Conservation (phyloP, 148 eudicot genomes). For the Vaccinium corymbosum region DNA sequence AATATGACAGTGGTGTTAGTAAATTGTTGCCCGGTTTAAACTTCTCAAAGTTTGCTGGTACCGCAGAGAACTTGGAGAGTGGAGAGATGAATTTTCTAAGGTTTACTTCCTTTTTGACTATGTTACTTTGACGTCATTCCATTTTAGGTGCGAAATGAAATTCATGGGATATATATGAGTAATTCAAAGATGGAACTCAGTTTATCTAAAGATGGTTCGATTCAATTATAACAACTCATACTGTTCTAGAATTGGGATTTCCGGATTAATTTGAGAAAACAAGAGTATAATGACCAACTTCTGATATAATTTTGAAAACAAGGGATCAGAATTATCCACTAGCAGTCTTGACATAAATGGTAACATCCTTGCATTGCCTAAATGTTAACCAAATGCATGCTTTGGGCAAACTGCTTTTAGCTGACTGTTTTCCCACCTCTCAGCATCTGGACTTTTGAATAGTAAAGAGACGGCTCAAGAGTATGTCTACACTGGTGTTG, state of each 20-base stretch:
- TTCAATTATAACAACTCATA: not conserved
- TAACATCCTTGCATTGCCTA: not conserved
- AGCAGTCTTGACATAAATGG: not conserved
- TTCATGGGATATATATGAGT: too few species aligned
- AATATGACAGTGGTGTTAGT: not conserved
- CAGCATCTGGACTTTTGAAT: constrained; percentile 29
- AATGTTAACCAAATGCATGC: not conserved
- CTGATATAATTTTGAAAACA: not conserved
- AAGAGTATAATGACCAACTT: not conserved
- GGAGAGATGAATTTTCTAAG: not conserved
- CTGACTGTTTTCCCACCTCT: not conserved
- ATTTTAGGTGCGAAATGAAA: too few species aligned
- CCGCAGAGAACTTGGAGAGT: not conserved
- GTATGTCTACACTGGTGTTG: constrained; percentile 23
- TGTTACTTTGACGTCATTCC: too few species aligned
- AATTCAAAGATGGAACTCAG: too few species aligned
- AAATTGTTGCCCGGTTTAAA: not conserved
- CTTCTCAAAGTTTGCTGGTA: not conserved
- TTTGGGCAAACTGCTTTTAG: not conserved
- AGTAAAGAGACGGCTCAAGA: constrained; percentile 27
- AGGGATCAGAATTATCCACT: not conserved
- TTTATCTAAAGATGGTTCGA: too few species aligned
- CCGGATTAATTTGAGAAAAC: not conserved
- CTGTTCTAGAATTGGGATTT: not conserved
- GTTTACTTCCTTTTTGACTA: too few species aligned